Base-by-base conservation (phyloP, 352 stramenopile species). In the Phytophthora sansomeana region DNA sequence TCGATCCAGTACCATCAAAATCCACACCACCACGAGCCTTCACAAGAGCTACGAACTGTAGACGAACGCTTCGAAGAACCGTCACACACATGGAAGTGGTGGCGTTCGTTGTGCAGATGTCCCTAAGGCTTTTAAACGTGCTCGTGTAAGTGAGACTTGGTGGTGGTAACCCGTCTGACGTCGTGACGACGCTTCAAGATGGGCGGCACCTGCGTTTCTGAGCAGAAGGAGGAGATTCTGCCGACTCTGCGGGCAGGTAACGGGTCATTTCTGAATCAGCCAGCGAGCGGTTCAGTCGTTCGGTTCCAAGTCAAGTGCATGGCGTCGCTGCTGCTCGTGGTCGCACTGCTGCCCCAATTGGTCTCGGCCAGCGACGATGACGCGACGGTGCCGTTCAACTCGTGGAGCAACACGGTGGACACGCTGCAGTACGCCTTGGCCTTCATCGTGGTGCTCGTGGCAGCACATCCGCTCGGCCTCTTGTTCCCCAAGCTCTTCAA, bases 391-490 rank as follows among this genome's bases (percentile, higher is more conserved):
- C 80, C 80, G 6, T 89, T 89, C 53, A 74, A 74, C 51, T 80
- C 66, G 16, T 68, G 53, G 53, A 58, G 56, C n/a, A 69, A 73
- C 48, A 73, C 75, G 4, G 60, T 75, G 10, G 72, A 85, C 63
- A 85, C 81, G 56, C 67, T 90, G 24, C 63, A 75, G 43, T 69
- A 85, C 56, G 66, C 71, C 0, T 47, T 85, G 19, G 75, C 60
- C 44, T 90, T 90, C 64, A 58, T 87, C 21, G 75, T 90, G 43
- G 80, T 90, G 48, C 67, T 88, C 26, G 57, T 80, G 38, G 75
- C 74, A 3, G 53, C 58, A 1, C 67, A 75, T 29, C 67, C 55
- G 24, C 35, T 75, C 13, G 60, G 53, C 4, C 54, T 74, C 21
- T 74, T 70, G 24, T 74, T 74, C 30, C 66, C 66, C 29, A 70